phyloP scores from a whole-genome alignment of 208 protist genomes.

The Porcisia deanei region DNA sequence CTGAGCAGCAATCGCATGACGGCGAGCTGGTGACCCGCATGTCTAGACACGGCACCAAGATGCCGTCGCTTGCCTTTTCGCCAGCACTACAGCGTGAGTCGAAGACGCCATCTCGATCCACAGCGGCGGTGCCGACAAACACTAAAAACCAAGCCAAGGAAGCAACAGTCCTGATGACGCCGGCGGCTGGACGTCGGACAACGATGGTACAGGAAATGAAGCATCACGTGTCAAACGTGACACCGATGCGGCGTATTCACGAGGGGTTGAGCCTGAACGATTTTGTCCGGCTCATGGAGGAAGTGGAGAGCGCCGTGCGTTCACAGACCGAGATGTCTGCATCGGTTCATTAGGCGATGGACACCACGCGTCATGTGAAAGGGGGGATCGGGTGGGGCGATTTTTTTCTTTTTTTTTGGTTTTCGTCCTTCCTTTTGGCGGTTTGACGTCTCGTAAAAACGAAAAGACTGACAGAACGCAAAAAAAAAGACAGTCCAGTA shows the following conservation, averaged over 20 bases:
- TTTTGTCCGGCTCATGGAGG: constrained; percentile 38
- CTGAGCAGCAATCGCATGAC: neutral
- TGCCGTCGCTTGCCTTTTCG: neutral
- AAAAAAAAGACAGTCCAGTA: no score
- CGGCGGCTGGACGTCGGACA: constrained; percentile 37
- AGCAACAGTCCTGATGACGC: constrained; percentile 41
- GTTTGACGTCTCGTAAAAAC: no score
- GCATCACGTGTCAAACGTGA: constrained; percentile 42
- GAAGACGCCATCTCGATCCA: constrained; percentile 1
- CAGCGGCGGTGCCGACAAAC: neutral
- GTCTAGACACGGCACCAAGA: neutral
- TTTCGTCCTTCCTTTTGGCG: neutral
- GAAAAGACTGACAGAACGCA: no score
- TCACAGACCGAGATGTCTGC: constrained; percentile 25
- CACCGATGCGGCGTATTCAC: constrained; percentile 57
- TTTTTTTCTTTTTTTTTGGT: neutral
- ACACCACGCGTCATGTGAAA: neutral
- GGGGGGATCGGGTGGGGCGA: neutral
- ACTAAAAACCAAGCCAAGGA: constrained; percentile 17
- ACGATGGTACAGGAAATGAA: constrained; percentile 44
- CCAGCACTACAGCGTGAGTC: neutral
- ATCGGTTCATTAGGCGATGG: neutral
- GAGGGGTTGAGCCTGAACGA: constrained; percentile 49
- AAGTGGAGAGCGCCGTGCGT: constrained; percentile 39
- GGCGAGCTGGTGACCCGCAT: neutral